Base-by-base conservation (phyloP, 1,284 basidiomycete genomes). In the Golubevia pallescens region DNA sequence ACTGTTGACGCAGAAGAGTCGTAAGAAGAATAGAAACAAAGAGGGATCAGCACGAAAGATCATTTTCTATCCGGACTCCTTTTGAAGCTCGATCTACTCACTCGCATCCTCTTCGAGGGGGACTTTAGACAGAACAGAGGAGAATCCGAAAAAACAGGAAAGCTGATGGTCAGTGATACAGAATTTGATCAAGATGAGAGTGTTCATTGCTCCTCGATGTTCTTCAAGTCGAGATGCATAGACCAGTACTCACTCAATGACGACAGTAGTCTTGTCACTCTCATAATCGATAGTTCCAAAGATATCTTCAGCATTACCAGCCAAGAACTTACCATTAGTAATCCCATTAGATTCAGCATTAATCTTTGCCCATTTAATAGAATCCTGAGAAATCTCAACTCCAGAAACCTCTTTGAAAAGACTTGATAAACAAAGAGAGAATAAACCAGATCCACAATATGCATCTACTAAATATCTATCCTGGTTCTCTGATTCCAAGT, bases 391-490 rank as follows among this genome's bases (percentile, higher is more conserved):
- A 60, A 87, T 91, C 86, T 98, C 96, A 69, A 98, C 94, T 0
- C 96, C 96, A 0, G 93, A 91, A n/a, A 97, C 90, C 34, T 88
- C 88, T 51, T 88, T 85, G 84, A 98, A 98, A 70, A 90, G 87
- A 0, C 90, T 89, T 1, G 93, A 92, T 57, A 99, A 91, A 8
- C 91, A 91, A 86, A 99, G 92, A 1, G 93, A 92, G 86, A 99
- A 98, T 58, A 98, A 89, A 0, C 96, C 96, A 3, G 91, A 91
- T 48, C 93, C 84, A 63, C 85, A 86, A 70, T 86, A 86, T 1
- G 82, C 76, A 63, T 85, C 83, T 8, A 85, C 80, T 8, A 85
- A 62, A 65, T 70, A 86, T 32, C 63, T 64, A 4, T 70, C 57
- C 19, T 59, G 5, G 3, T 10, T 10, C 34, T 38, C 34, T 38